Percentiles rank a stretch among this genome's conserved stretches.
Conservation (phyloP, 2,329 filamentous ascomycete genomes). For the Aschersonia sp. region DNA sequence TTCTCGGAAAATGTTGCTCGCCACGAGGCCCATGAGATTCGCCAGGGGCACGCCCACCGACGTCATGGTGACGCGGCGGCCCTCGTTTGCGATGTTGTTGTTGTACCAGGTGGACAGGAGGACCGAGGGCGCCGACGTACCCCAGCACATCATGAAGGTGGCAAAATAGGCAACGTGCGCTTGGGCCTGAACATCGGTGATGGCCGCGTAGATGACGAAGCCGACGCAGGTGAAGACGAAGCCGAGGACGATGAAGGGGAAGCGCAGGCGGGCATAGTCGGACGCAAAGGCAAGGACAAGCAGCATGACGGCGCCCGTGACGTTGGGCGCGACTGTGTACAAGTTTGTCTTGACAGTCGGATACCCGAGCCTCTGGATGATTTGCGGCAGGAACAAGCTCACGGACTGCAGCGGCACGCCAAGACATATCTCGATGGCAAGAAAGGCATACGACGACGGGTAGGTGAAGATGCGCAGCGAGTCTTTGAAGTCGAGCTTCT, state of each 20-base stretch:
- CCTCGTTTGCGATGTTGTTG: constrained; percentile 70
- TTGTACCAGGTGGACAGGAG: constrained; percentile 56
- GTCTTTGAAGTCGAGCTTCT: constrained; percentile 35
- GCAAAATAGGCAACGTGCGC: constrained; percentile 60
- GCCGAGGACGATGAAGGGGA: constrained; percentile 60
- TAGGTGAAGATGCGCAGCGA: constrained; percentile 35
- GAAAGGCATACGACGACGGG: constrained; percentile 32
- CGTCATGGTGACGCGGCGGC: constrained; percentile 54
- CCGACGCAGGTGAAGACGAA: constrained; percentile 63
- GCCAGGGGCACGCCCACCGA: constrained; percentile 60
- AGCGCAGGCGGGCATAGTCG: constrained; percentile 50
- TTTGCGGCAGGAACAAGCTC: constrained; percentile 38
- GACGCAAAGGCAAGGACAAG: constrained; percentile 58
- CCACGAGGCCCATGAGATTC: constrained; percentile 62
- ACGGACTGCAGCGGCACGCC: constrained; percentile 44
- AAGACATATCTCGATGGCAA: constrained; percentile 42
- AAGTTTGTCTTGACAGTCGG: constrained; percentile 52
- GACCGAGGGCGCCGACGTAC: constrained; percentile 60
- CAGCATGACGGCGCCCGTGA: constrained; percentile 58
- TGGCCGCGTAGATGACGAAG: constrained; percentile 64
- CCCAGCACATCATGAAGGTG: constrained; percentile 74
- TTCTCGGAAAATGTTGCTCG: constrained; percentile 52
- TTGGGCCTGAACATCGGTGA: constrained; percentile 45
- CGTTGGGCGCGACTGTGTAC: constrained; percentile 69
- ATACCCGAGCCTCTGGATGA: constrained; percentile 33